Evolutionary conservation across 2,329 filamentous ascomycete genomes (phyloP).

Genomic region (Trichoderma atrobrunneum): DNA sequence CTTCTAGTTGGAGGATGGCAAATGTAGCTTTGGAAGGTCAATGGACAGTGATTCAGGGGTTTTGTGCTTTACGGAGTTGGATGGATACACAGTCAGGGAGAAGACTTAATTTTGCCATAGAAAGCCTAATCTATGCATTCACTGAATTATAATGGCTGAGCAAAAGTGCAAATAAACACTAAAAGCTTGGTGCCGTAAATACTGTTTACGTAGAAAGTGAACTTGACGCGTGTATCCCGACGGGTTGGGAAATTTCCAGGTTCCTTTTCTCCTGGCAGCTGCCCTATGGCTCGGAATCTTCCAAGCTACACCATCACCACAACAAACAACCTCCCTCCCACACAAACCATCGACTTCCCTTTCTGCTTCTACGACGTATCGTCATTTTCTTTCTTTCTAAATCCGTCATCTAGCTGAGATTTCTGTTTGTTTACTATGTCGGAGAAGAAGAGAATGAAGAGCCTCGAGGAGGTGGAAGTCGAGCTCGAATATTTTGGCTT

Average conservation of each 20-base stretch:
- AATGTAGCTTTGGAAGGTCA: background rate
- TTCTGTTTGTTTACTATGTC: background rate
- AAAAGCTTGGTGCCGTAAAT: background rate
- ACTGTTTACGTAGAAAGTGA: background rate
- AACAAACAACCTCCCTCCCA: background rate
- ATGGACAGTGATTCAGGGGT: background rate
- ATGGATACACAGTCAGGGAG: background rate
- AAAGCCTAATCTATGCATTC: background rate
- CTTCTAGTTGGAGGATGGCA: background rate
- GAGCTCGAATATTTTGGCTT: background rate
- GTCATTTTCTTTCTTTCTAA: background rate
- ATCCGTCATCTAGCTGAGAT: background rate
- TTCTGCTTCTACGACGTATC: background rate
- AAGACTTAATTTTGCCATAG: background rate
- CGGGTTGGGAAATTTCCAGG: background rate
- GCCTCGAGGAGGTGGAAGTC: background rate
- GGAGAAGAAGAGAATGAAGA: background rate
- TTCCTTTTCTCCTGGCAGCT: background rate
- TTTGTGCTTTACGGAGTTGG: background rate
- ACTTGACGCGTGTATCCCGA: background rate
- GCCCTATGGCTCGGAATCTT: background rate
- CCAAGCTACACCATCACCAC: background rate
- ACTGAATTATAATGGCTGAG: background rate
- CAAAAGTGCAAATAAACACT: background rate
- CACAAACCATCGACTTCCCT: background rate